Evolutionary conservation across 148 eudicot genomes (phyloP).

Genomic region (Vaccinium macrocarpon): DNA sequence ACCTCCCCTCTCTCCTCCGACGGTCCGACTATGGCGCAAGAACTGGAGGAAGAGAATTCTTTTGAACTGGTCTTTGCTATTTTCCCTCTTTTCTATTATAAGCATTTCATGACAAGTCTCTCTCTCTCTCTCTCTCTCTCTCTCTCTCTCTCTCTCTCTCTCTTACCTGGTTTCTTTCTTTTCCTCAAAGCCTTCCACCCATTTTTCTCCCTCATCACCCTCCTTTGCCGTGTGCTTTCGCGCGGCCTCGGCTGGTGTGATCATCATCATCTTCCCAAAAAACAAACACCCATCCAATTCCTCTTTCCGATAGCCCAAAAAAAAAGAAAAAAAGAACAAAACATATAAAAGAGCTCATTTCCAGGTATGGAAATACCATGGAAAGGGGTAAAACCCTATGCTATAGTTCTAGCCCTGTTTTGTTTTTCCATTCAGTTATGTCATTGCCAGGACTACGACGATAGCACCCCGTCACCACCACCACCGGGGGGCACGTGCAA

Average conservation of each 20-base stretch:
- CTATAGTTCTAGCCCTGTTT: not conserved
- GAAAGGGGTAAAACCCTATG: not conserved
- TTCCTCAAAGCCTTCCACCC: not conserved
- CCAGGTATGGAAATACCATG: slow-evolving; percentile 31
- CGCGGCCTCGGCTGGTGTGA: slow-evolving; percentile 28
- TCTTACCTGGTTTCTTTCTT: not conserved
- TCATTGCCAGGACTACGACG: slow-evolving; percentile 15
- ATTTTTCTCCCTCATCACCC: slow-evolving; percentile 14
- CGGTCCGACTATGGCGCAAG: slow-evolving; percentile 14
- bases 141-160: not conserved
- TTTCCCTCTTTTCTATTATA: slow-evolving; percentile 11
- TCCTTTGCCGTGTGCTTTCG: slow-evolving; percentile 27
- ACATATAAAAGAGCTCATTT: not conserved
- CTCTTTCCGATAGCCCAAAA: not conserved
- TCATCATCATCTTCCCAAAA: not conserved
- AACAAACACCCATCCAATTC: too few species aligned
- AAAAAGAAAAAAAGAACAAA: not conserved
- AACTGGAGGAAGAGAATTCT: slow-evolving; percentile 25
- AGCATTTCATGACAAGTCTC: slow-evolving; percentile 16
- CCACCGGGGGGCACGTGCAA: slow-evolving; percentile 33
- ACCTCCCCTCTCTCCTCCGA: not conserved
- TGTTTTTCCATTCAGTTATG: not conserved
- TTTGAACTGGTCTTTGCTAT: slow-evolving; percentile 5
- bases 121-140: not conserved
- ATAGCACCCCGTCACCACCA: not conserved